Conservation (phyloP, 805 yeast genomes). For the Saccharomycopsis fermentans region DNA sequence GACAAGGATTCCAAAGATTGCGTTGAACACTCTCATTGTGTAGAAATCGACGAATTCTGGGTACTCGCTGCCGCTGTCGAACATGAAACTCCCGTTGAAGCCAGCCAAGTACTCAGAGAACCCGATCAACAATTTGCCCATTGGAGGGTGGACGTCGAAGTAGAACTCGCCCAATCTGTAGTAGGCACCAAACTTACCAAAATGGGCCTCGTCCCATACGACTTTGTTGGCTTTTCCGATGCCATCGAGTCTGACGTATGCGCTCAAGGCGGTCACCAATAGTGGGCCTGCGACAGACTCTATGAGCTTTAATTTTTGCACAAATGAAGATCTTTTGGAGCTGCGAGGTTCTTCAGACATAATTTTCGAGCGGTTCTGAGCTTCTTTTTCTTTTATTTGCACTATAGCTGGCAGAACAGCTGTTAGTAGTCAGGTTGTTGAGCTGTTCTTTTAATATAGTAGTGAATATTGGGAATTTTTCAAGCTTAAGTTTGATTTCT, state of each 20-base stretch:
- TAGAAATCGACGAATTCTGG: constrained; percentile 54
- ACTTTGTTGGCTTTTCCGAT: constrained; percentile 50
- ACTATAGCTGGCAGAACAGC: too few relatives aligned
- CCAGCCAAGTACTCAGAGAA: constrained; percentile 73
- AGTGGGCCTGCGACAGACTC: constrained; percentile 35
- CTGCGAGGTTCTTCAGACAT: too few relatives aligned
- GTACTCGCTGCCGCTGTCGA: constrained; percentile 53
- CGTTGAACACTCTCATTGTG: constrained; percentile 64
- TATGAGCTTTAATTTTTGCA: not conserved
- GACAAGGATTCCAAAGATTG: constrained; percentile 53
- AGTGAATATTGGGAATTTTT: too few relatives aligned
- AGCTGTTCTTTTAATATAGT: too few relatives aligned
- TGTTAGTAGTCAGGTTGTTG: too few relatives aligned
- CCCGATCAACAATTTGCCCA: constrained; percentile 75
- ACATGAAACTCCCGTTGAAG: constrained; percentile 61
- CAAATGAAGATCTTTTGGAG: not conserved
- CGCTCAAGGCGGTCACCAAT: constrained; percentile 34
- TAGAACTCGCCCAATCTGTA: constrained; percentile 71
- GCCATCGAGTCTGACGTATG: constrained; percentile 48
- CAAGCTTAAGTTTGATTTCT: too few relatives aligned
- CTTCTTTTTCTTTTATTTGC: too few relatives aligned
- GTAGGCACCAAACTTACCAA: constrained; percentile 78
- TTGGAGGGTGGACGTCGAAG: constrained; percentile 82
- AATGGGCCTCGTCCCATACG: constrained; percentile 88
- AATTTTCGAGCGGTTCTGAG: too few relatives aligned